These are phyloP conservation scores for Eucalyptus dawsonii DNA, from an alignment of 345 rosid species.

Conservation along the genomic window DNA sequence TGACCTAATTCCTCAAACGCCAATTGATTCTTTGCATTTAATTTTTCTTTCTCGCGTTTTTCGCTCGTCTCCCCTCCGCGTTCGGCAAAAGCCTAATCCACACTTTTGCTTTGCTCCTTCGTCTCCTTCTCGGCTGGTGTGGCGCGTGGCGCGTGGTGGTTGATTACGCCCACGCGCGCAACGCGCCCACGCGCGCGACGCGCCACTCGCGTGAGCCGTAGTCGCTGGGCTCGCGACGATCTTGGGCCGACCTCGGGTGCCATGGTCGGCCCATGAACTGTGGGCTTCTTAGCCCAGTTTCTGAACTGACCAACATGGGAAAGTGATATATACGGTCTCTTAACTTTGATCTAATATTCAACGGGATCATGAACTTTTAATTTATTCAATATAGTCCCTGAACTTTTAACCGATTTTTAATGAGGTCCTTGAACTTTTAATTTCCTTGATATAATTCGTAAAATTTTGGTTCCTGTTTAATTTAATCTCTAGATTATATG, in stretches of 20 bases:
- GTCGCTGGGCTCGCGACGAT: neutral
- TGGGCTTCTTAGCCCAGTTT: neutral
- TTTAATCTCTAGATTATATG: too few species aligned
- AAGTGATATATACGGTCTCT: accelerated
- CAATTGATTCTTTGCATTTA: neutral
- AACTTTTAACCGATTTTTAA: too few species aligned
- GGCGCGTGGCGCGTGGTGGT: neutral
- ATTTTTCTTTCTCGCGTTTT: neutral
- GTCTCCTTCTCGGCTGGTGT: neutral
- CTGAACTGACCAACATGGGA: neutral
- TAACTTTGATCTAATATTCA: too few species aligned
- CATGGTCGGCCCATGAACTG: neutral
- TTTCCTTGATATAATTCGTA: accelerated
- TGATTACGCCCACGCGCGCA: neutral
- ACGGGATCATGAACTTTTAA: accelerated
- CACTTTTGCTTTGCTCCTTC: neutral
- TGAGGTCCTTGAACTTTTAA: too few species aligned
- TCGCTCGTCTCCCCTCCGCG: neutral
- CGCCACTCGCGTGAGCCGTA: neutral
- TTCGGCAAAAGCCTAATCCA: neutral
- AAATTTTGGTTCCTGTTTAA: accelerated
- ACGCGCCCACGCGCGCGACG: neutral
- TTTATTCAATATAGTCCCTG: accelerated
- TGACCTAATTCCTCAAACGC: neutral
- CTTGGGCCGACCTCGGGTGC: neutral